Percentiles rank a stretch among this genome's conserved stretches.
Evolutionary conservation across 1,284 basidiomycete species (phyloP).

Genomic region (Kwoniella shivajii): DNA sequence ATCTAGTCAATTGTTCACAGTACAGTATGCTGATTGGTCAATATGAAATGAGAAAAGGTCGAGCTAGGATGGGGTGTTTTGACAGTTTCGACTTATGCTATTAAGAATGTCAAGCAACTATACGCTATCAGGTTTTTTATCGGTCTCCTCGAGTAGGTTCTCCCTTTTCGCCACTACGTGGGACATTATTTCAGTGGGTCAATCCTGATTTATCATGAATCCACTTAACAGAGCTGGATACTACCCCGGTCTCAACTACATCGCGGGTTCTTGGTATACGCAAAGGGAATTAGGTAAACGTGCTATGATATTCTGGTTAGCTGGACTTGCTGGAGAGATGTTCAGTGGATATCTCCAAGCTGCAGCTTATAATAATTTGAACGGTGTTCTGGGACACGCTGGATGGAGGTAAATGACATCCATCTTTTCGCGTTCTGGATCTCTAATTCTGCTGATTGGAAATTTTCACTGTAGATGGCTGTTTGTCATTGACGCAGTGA

Average conservation of each 20-base stretch:
- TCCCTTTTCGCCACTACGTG: background rate
- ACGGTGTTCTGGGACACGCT: slow-evolving; percentile 25
- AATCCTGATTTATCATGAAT: too few relatives aligned
- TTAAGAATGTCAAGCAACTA: slow-evolving; percentile 24
- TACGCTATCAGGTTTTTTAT: slow-evolving; percentile 40
- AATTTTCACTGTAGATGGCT: slow-evolving; percentile 43
- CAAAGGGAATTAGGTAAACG: slow-evolving; percentile 29
- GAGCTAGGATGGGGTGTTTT: slow-evolving; percentile 43
- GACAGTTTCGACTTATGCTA: slow-evolving; percentile 37
- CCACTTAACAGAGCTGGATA: too few relatives aligned
- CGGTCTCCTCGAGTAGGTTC: slow-evolving; percentile 34
- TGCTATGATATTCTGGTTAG: slow-evolving; percentile 31
- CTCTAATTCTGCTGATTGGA: slow-evolving; percentile 38
- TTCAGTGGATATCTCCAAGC: slow-evolving; percentile 34
- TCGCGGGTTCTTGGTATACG: slow-evolving; percentile 32
- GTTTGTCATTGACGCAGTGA: slow-evolving; percentile 43
- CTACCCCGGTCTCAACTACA: slow-evolving; percentile 16
- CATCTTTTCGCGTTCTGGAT: slow-evolving; percentile 42
- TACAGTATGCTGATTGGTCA: too few relatives aligned
- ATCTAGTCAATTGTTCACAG: background rate
- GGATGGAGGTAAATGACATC: slow-evolving; percentile 42
- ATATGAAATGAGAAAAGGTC: too few relatives aligned
- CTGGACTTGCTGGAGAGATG: slow-evolving; percentile 32
- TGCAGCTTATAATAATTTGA: slow-evolving; percentile 27
- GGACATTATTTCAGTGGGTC: too few relatives aligned